Evolutionary conservation across 768 basidiomycete genomes (phyloP), one percentile per base, ranked within the genome.

Genomic region (Pisolithus albus): DNA sequence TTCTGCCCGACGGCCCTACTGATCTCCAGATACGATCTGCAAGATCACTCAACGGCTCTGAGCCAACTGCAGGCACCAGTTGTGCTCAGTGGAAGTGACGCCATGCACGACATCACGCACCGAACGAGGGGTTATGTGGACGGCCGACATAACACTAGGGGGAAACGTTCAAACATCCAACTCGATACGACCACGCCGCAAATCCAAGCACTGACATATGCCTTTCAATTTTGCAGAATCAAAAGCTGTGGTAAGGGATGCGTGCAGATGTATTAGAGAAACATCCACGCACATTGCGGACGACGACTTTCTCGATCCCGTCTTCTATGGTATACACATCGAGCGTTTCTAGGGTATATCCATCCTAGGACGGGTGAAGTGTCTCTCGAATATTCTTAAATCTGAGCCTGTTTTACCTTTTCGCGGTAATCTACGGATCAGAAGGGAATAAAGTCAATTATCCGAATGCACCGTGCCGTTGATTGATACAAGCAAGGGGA

Each of bases 91-190:
- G 13, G 34, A 5, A 34, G 13, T 34, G 13, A 34, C 11, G 13
- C 11, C 13, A 15, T 5, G 13, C 13, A 34, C 34, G 13, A 40
- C 2, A 23, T 4, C 9, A 61, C 81, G 47, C 56, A 94, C 92
- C 75, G 65, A 97, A 96, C 0, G 90, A 92, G 0, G 91, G 89
- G 56, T 95, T 96, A 55, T 90, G 84, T 11, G 82, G 81, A 40
- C 82, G 78, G 3, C 92, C 94, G 7, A 96, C 89, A 62, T 95
- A 97, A 52, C 91, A 88, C 82, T 90, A 38, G 0, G 13, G n/a
- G 46, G 15, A 13, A 0, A 11, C 21, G 21, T 34, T 15, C 34
- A 34, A 34, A 34, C 13, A 15, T 13, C 11, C 34, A 15, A 34
- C 15, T 23, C 21, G 4, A 4, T 23, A 23, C 21, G 21, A 23